phyloP scores from a whole-genome alignment of 2,329 filamentous ascomycete genomes.

The Colletotrichum paranaense region DNA sequence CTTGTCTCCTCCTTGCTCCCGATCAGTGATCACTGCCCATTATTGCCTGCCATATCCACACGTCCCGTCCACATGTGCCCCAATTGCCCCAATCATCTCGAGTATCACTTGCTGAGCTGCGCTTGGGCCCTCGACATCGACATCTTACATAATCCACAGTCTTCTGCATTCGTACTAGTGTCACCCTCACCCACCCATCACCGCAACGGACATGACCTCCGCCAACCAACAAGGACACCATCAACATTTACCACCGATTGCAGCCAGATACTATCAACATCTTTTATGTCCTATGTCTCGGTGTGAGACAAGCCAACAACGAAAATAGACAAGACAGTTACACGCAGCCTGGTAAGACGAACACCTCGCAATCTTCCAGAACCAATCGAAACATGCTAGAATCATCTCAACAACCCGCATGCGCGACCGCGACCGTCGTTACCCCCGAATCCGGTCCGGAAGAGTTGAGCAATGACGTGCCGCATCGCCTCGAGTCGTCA shows the following conservation, averaged over 20 bases:
- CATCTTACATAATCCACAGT: background rate
- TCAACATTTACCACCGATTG: background rate
- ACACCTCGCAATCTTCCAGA: constrained; percentile 4
- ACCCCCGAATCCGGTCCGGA: background rate
- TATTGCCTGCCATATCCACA: background rate
- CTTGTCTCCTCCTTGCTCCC: background rate
- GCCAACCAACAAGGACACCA: background rate
- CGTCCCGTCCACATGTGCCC: no score
- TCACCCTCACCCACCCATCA: background rate
- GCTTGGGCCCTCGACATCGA: background rate
- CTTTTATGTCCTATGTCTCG: constrained; percentile 13
- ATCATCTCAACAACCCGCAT: background rate
- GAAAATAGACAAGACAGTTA: background rate
- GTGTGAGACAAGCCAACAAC: constrained; percentile 1
- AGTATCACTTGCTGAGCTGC: background rate
- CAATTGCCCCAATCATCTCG: background rate
- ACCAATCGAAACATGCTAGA: constrained; percentile 1
- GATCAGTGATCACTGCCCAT: background rate
- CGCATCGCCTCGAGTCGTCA: background rate
- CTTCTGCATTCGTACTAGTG: background rate
- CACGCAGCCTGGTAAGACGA: constrained; percentile 15
- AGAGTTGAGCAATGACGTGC: background rate
- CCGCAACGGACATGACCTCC: background rate
- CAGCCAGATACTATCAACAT: background rate
- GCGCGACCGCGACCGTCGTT: background rate